Conservation (phyloP, 495 filamentous ascomycete genomes). For the Opeltia flavorubescens region DNA sequence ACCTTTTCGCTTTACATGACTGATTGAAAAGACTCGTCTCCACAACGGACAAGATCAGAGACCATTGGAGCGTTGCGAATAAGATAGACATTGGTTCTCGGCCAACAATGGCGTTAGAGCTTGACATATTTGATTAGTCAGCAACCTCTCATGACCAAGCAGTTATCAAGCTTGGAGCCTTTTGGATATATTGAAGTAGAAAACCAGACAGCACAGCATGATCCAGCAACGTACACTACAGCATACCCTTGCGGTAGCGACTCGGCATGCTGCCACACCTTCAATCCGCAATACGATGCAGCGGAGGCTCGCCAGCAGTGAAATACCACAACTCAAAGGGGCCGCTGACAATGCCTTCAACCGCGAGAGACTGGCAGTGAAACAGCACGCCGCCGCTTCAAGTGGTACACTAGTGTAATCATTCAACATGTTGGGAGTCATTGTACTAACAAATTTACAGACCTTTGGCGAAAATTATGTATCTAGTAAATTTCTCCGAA, state of each 20-base stretch:
- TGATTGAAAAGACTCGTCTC: too few relatives aligned
- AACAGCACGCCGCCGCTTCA: slow-evolving; percentile 70
- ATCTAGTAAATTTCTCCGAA: slow-evolving; percentile 50
- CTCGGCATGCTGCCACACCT: slow-evolving; percentile 24
- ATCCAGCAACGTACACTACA: slow-evolving; percentile 45
- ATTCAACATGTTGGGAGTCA: neutral
- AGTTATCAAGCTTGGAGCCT: too few relatives aligned
- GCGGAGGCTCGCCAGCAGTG: slow-evolving; percentile 55
- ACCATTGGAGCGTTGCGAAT: neutral
- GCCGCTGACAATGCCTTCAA: slow-evolving; percentile 72
- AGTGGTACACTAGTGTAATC: slow-evolving; percentile 37
- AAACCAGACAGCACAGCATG: slow-evolving; percentile 30
- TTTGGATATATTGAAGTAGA: too few relatives aligned
- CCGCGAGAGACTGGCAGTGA: slow-evolving; percentile 67
- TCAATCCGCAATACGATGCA: slow-evolving; percentile 44
- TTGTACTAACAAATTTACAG: slow-evolving; percentile 27
- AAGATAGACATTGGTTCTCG: too few relatives aligned
- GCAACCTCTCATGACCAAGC: neutral
- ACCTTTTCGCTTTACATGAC: too few relatives aligned
- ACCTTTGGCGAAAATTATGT: slow-evolving; percentile 85
- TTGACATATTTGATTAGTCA: slow-evolving; percentile 4
- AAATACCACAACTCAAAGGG: slow-evolving; percentile 29
- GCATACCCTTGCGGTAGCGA: slow-evolving; percentile 25
- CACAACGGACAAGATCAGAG: too few relatives aligned
- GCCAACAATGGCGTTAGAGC: slow-evolving; percentile 3